Conservation (phyloP, 2,329 filamentous ascomycete species). For the Pseudogymnoascus sp. region DNA sequence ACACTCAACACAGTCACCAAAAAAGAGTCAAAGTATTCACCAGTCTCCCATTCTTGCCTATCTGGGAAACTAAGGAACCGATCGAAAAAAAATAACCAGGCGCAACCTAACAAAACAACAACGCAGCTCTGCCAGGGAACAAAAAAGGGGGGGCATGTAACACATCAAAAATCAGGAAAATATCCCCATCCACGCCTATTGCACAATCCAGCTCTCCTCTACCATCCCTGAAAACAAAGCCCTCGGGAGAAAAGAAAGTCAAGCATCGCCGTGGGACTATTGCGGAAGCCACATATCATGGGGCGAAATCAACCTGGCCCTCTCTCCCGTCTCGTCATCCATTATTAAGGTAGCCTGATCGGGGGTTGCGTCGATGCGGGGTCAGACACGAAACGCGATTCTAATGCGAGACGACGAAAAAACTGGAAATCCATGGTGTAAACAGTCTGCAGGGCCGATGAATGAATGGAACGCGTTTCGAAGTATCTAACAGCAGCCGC, state of each 20-base stretch:
- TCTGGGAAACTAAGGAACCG: conserved; percentile 1
- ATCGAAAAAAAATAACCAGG: conserved; percentile 7
- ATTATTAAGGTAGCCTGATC: conserved; percentile 9
- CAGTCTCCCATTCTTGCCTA: conserved; percentile 9
- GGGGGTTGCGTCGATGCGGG: conserved; percentile 5
- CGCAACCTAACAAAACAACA: conserved; percentile 5
- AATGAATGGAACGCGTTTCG: not conserved
- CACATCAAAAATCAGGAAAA: conserved; percentile 9
- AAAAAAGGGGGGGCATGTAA: conserved; percentile 6
- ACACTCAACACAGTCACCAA: not conserved
- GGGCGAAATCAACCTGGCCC: not conserved
- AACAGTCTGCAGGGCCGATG: conserved; percentile 1
- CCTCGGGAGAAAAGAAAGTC: not conserved
- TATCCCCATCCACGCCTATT: conserved; percentile 6
- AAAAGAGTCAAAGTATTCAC: conserved; percentile 3
- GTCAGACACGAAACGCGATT: conserved; percentile 6
- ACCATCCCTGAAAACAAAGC: conserved; percentile 7
- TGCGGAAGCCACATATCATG: not conserved
- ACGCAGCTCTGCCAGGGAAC: conserved; percentile 4
- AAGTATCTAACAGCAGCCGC: conserved; percentile 75
- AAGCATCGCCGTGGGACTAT: conserved; percentile 5
- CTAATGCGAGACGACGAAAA: conserved; percentile 7
- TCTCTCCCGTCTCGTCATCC: conserved; percentile 3
- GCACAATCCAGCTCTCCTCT: conserved; percentile 7
- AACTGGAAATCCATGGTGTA: conserved; percentile 5